Percentiles rank a stretch among this genome's conserved stretches.
These are phyloP conservation scores for Diplogelasinospora grovesii DNA, from an alignment of 495 filamentous ascomycete species.

Conservation along the genomic window DNA sequence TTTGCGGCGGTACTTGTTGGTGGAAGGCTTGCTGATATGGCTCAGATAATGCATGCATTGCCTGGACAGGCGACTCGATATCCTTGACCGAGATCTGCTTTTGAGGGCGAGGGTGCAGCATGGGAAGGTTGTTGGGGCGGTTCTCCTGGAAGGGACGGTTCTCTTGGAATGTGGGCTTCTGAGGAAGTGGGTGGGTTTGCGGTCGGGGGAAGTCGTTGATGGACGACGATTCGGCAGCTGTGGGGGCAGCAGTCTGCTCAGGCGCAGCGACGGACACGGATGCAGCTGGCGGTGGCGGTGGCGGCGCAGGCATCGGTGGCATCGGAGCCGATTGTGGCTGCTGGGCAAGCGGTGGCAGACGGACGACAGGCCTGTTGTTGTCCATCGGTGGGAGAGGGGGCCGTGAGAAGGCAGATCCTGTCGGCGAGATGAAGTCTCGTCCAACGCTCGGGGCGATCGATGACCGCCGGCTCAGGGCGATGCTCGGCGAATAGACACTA, in stretches of 20 bases:
- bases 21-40: slow-evolving; percentile 84
- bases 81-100: slow-evolving; percentile 90
- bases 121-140: slow-evolving; percentile 66
- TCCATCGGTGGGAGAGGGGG: slow-evolving; percentile 56
- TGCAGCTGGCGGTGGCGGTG: slow-evolving; percentile 12
- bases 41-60: slow-evolving; percentile 54
- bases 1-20: slow-evolving; percentile 75
- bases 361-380: slow-evolving; percentile 68
- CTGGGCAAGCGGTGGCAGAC: slow-evolving; percentile 66
- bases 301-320: slow-evolving; percentile 7
- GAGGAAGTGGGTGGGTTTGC: slow-evolving; percentile 54
- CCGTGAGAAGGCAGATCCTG: slow-evolving; percentile 67
- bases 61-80: slow-evolving; percentile 79
- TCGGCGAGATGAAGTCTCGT: slow-evolving; percentile 70
- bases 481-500: slow-evolving; percentile 80
- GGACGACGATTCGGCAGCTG: slow-evolving; percentile 25
- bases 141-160: slow-evolving; percentile 74
- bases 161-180: slow-evolving; percentile 72
- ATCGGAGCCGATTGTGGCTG: slow-evolving; percentile 24
- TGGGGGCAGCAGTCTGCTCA: slow-evolving; percentile 9
- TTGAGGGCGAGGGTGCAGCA: slow-evolving; percentile 95
- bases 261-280: too few species aligned
- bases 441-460: slow-evolving; percentile 72
- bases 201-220: slow-evolving; percentile 47
- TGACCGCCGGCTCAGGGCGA: slow-evolving; percentile 85